phyloP scores from a whole-genome alignment of 225 moss, liverwort and hornwort species.

The Pleurozium schreberi region DNA sequence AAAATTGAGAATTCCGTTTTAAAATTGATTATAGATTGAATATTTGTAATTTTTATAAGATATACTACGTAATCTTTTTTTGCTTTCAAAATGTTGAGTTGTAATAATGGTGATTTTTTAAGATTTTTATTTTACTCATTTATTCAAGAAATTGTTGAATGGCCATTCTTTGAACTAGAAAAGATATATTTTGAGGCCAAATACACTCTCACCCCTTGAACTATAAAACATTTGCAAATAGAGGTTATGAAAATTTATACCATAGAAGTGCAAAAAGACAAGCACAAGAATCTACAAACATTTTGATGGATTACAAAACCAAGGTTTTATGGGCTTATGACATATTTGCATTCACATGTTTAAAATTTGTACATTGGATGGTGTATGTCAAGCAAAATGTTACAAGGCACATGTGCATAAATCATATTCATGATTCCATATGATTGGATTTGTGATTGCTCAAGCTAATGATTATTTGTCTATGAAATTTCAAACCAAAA shows the following conservation, averaged over 20 bases:
- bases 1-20: too few relatives aligned
- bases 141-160: neutral
- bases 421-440: too few relatives aligned
- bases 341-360: neutral
- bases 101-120: neutral
- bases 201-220: neutral
- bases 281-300: neutral
- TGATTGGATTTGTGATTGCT: too few relatives aligned
- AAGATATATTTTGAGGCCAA: neutral
- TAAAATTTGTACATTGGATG: neutral
- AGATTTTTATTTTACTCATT: neutral
- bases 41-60: too few relatives aligned
- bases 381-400: neutral
- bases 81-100: neutral
- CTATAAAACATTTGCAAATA: neutral
- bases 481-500: too few relatives aligned
- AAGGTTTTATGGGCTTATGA: neutral
- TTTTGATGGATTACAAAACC: neutral
- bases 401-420: neutral
- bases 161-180: neutral
- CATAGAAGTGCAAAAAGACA: rapidly evolving
- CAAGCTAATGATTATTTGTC: too few relatives aligned
- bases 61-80: too few relatives aligned
- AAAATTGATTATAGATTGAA: too few relatives aligned
- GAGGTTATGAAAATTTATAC: neutral